Evolutionary conservation across 306 rosid species (phyloP).

Genomic region (Bauhinia variegata): DNA sequence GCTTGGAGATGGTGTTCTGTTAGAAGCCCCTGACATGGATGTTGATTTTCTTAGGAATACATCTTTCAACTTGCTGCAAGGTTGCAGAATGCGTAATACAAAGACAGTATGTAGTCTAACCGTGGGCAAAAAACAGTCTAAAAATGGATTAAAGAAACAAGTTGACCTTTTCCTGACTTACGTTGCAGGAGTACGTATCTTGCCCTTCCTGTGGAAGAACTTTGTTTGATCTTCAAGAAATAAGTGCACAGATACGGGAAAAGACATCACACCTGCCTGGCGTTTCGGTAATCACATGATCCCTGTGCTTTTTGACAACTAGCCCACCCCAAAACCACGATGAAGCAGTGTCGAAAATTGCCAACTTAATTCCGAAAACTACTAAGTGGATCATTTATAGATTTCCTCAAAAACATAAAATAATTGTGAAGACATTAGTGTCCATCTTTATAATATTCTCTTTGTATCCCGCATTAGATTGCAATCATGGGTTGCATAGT

Average conservation of each 20-base stretch:
- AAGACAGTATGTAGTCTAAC: slow-evolving; percentile 69
- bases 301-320: not conserved
- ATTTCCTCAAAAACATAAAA: too few relatives aligned
- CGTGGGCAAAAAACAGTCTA: slow-evolving; percentile 2
- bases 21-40: slow-evolving; percentile 86
- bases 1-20: slow-evolving; percentile 90
- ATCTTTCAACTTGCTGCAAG: slow-evolving; percentile 96
- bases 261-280: slow-evolving; percentile 95
- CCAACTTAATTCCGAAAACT: too few relatives aligned
- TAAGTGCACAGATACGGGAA: slow-evolving; percentile 93
- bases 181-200: slow-evolving; percentile 90
- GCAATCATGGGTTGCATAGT: slow-evolving; percentile 99
- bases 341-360: too few relatives aligned
- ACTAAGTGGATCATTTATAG: too few relatives aligned
- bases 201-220: slow-evolving; percentile 99
- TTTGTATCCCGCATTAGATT: slow-evolving; percentile 56
- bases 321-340: too few relatives aligned
- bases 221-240: slow-evolving; percentile 94
- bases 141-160: slow-evolving; percentile 1
- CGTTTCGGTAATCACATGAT: slow-evolving; percentile 67
- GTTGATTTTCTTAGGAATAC: slow-evolving; percentile 85
- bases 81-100: slow-evolving; percentile 98
- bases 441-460: not conserved
- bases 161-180: slow-evolving; percentile 19
- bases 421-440: not conserved